These are phyloP conservation scores for Rhodotorula mucilaginosa DNA, from an alignment of 1,284 basidiomycete species.

Conservation along the genomic window DNA sequence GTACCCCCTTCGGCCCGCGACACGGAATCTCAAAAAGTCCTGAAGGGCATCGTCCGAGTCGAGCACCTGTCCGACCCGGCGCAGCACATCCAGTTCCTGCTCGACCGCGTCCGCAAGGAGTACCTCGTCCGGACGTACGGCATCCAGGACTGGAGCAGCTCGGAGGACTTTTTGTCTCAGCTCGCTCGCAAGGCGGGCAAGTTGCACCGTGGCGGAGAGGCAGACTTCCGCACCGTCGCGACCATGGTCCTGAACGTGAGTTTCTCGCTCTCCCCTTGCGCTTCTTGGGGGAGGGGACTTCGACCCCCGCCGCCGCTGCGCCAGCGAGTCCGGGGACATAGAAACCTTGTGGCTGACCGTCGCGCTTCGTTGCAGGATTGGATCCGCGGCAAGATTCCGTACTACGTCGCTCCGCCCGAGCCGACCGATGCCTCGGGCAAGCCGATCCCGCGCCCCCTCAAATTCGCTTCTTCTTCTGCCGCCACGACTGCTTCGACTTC, in stretches of 20 bases:
- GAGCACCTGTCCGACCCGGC: constrained; percentile 92
- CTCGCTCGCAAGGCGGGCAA: constrained; percentile 90
- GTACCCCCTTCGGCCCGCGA: constrained; percentile 90
- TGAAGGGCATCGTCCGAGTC: constrained; percentile 95
- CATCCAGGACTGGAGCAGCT: constrained; percentile 60
- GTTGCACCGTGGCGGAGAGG: constrained; percentile 89
- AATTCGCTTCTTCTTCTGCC: constrained; percentile 30
- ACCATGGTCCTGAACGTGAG: constrained; percentile 80
- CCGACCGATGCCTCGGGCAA: constrained; percentile 44
- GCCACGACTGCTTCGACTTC: constrained; percentile 19
- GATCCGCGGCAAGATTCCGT: constrained; percentile 85
- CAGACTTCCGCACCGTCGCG: constrained; percentile 85
- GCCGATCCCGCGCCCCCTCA: constrained; percentile 36
- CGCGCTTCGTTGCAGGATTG: constrained; percentile 62
- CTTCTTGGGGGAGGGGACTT: too few relatives aligned
- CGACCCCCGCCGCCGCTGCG: too few relatives aligned
- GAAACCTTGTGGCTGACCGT: too few relatives aligned
- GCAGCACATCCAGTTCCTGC: constrained; percentile 85
- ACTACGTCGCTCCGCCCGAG: constrained; percentile 54
- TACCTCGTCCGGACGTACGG: constrained; percentile 91
- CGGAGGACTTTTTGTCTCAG: constrained; percentile 77
- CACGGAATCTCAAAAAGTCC: constrained; percentile 84
- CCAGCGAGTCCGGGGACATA: too few relatives aligned
- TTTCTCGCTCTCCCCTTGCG: background rate
- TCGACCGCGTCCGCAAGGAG: constrained; percentile 84